Conservation (phyloP, 2,329 filamentous ascomycete genomes). For the Fusarium armeniacum region DNA sequence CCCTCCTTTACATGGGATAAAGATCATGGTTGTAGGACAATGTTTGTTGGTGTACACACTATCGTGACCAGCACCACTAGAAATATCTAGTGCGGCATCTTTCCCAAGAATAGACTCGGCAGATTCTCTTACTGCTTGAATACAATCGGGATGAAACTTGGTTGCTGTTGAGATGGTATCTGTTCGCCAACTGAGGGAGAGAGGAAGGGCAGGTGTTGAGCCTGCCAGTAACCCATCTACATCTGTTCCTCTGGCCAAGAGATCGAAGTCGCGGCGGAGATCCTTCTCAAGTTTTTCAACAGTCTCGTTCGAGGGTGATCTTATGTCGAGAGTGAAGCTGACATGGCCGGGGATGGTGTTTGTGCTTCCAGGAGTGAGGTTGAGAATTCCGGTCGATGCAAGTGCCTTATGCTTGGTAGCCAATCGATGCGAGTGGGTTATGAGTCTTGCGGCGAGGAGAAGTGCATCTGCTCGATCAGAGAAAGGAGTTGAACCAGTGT, state of each 20-base stretch:
- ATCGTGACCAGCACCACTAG: slow-evolving; percentile 55
- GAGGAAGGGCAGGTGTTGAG: slow-evolving; percentile 56
- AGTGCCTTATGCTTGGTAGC: slow-evolving; percentile 48
- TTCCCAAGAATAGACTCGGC: slow-evolving; percentile 59
- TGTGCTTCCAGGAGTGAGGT: slow-evolving; percentile 68
- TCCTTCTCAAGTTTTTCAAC: slow-evolving; percentile 67
- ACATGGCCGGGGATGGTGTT: slow-evolving; percentile 78
- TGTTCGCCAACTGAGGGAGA: slow-evolving; percentile 70
- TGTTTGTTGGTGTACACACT: slow-evolving; percentile 52
- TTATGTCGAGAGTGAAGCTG: slow-evolving; percentile 75
- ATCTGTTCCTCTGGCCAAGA: slow-evolving; percentile 64
- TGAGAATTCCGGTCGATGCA: slow-evolving; percentile 51
- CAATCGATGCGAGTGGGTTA: slow-evolving; percentile 48
- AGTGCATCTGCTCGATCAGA: slow-evolving; percentile 52
- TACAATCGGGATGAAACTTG: slow-evolving; percentile 75
- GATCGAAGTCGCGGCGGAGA: slow-evolving; percentile 55
- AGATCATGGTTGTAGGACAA: slow-evolving; percentile 54
- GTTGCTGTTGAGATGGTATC: slow-evolving; percentile 73
- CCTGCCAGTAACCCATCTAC: slow-evolving; percentile 54
- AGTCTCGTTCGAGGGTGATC: slow-evolving; percentile 66
- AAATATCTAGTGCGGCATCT: slow-evolving; percentile 50
- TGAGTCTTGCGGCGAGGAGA: slow-evolving; percentile 49
- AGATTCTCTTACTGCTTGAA: slow-evolving; percentile 71
- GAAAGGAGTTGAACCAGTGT: slow-evolving; percentile 51
- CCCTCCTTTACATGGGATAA: slow-evolving; percentile 52